Conservation (phyloP, 1,284 basidiomycete species). For the Abortiporus biennis region DNA sequence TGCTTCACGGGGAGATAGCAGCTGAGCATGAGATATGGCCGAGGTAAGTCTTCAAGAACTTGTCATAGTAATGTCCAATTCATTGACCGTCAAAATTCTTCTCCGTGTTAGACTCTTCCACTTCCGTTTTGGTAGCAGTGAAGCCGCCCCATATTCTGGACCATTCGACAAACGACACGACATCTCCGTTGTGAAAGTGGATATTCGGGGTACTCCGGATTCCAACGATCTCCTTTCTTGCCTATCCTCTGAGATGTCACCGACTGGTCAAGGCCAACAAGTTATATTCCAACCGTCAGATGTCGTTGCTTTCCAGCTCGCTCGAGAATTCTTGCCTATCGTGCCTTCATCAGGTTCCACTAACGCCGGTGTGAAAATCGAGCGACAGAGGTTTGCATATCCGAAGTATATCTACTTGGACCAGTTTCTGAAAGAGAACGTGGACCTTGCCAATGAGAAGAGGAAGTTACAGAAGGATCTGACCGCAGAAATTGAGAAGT, state of each 20-base stretch:
- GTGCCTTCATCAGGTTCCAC: too few species aligned
- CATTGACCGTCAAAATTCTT: neutral
- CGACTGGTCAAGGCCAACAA: constrained; percentile 26
- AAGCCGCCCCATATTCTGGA: constrained; percentile 24
- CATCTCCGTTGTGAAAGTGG: constrained; percentile 34
- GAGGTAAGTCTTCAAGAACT: neutral
- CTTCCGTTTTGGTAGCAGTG: constrained; percentile 33
- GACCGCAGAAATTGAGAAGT: constrained; percentile 36
- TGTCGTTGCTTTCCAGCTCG: constrained; percentile 53
- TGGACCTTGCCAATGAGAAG: constrained; percentile 43
- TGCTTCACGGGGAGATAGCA: constrained; percentile 12
- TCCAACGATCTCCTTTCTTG: constrained; percentile 54
- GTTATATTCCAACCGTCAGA: constrained; percentile 58
- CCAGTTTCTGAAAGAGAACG: constrained; percentile 57
- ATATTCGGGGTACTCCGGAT: constrained; percentile 28
- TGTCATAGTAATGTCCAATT: neutral
- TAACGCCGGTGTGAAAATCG: constrained; percentile 19
- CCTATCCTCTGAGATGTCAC: constrained; percentile 43
- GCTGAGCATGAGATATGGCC: neutral
- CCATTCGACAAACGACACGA: constrained; percentile 26
- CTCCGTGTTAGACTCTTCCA: constrained; percentile 34
- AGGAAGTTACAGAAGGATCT: constrained; percentile 39
- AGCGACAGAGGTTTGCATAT: constrained; percentile 47
- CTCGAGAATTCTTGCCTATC: constrained; percentile 20
- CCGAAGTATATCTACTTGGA: constrained; percentile 65